These are phyloP conservation scores for Halophytophthora polymorphica DNA, from an alignment of 352 stramenopile genomes.

Conservation along the genomic window DNA sequence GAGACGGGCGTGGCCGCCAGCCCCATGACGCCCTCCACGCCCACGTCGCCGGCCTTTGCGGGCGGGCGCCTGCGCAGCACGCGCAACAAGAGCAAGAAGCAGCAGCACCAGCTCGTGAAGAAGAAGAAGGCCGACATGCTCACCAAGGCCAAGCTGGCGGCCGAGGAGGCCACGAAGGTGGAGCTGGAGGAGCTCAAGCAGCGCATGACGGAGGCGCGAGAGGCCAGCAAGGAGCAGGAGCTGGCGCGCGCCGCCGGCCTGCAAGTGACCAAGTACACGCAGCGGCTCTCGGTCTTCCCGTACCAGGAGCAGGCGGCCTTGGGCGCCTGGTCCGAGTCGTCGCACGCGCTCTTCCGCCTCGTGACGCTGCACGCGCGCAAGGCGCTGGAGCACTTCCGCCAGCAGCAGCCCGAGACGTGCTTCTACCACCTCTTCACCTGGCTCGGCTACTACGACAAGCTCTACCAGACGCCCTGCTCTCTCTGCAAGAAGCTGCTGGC, in stretches of 20 bases:
- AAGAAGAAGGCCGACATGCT: constrained; percentile 89
- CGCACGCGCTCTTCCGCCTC: constrained; percentile 76
- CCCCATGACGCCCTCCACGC: constrained; percentile 85
- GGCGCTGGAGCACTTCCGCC: constrained; percentile 79
- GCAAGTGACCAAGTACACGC: constrained; percentile 86
- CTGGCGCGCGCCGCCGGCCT: constrained; percentile 61
- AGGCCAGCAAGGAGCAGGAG: constrained; percentile 81
- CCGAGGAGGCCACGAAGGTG: constrained; percentile 84
- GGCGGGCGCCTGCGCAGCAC: constrained; percentile 66
- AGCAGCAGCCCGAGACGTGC: constrained; percentile 81
- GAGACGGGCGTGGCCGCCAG: constrained; percentile 77
- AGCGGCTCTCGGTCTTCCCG: constrained; percentile 75
- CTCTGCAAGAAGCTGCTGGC: constrained; percentile 83
- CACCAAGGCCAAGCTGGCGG: constrained; percentile 80
- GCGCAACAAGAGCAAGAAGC: constrained; percentile 84
- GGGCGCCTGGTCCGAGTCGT: constrained; percentile 79
- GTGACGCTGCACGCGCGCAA: constrained; percentile 74
- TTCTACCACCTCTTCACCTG: constrained; percentile 88
- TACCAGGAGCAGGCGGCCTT: constrained; percentile 77
- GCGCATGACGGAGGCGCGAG: constrained; percentile 71
- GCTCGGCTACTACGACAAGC: constrained; percentile 86
- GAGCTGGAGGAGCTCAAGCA: constrained; percentile 87
- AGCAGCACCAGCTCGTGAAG: constrained; percentile 79
- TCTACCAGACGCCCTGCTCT: constrained; percentile 85
- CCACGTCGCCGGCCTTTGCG: constrained; percentile 74